phyloP scores from a whole-genome alignment of 805 yeast species.

The Candida dendrica region DNA sequence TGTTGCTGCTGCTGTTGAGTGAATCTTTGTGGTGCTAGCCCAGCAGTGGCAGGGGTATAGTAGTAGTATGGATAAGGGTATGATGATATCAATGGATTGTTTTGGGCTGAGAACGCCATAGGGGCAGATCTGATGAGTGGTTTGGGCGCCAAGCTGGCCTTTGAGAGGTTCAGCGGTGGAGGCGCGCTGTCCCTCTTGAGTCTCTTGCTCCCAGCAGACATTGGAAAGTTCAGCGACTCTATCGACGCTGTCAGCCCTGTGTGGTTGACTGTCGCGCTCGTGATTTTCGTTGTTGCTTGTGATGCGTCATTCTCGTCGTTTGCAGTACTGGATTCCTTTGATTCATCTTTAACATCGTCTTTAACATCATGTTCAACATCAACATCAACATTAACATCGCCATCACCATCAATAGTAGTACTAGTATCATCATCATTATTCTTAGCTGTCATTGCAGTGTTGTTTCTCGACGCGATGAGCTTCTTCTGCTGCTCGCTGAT shows the following conservation, averaged over 20 bases:
- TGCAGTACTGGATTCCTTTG: conserved; percentile 4
- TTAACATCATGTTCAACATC: neutral
- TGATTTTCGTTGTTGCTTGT: neutral
- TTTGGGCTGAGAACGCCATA: conserved; percentile 4
- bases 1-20: neutral
- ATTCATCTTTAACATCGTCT: neutral
- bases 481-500: conserved; percentile 23
- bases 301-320: neutral
- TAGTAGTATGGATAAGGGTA: neutral
- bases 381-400: neutral
- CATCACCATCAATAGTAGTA: neutral
- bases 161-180: conserved; percentile 20
- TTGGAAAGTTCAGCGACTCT: conserved; percentile 15
- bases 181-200: conserved; percentile 23
- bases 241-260: conserved; percentile 10
- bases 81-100: neutral
- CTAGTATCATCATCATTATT: no score
- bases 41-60: neutral
- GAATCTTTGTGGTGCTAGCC: neutral
- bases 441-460: neutral
- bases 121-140: conserved; percentile 28
- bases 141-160: conserved; percentile 8
- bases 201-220: conserved; percentile 14
- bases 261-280: neutral
- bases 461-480: conserved; percentile 17